Evolutionary conservation across 208 protist genomes (phyloP).

Genomic region (Trypanosomatidae sp.): DNA sequence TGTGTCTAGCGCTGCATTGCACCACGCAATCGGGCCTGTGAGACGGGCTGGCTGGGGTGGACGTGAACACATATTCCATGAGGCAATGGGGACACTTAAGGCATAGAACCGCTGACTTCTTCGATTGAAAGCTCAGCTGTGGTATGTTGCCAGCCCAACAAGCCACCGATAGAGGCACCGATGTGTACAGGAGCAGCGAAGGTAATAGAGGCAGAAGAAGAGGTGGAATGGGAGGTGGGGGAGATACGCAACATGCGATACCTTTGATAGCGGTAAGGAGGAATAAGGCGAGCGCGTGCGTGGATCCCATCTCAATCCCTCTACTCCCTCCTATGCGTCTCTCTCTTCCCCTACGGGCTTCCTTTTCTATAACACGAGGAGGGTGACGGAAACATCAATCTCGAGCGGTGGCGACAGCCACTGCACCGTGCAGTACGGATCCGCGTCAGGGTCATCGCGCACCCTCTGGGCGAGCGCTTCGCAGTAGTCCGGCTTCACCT

Average conservation of each 20-base stretch:
- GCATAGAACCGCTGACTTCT: background rate
- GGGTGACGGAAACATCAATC: constrained; percentile 14
- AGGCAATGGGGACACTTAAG: too few relatives aligned
- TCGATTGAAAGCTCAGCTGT: background rate
- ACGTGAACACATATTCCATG: too few relatives aligned
- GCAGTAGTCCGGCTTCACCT: constrained; percentile 46
- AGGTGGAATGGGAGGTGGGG: background rate
- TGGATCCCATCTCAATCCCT: too few relatives aligned
- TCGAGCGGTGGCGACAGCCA: constrained; percentile 29
- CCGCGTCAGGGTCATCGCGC: constrained; percentile 29
- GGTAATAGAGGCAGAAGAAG: background rate
- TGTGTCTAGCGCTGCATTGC: too few relatives aligned
- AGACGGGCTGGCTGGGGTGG: too few relatives aligned
- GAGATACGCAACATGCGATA: background rate
- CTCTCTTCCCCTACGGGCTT: background rate
- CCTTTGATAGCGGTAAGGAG: background rate
- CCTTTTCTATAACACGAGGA: constrained; percentile 15
- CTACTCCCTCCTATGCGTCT: background rate
- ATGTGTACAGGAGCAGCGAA: background rate
- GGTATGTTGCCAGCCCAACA: background rate
- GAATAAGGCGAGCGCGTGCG: too few relatives aligned
- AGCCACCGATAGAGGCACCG: background rate
- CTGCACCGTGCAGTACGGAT: constrained; percentile 46
- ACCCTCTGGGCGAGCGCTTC: constrained; percentile 40
- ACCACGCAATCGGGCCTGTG: too few relatives aligned